phyloP scores from a whole-genome alignment of 2,329 filamentous ascomycete genomes.

The Amphichorda felina region DNA sequence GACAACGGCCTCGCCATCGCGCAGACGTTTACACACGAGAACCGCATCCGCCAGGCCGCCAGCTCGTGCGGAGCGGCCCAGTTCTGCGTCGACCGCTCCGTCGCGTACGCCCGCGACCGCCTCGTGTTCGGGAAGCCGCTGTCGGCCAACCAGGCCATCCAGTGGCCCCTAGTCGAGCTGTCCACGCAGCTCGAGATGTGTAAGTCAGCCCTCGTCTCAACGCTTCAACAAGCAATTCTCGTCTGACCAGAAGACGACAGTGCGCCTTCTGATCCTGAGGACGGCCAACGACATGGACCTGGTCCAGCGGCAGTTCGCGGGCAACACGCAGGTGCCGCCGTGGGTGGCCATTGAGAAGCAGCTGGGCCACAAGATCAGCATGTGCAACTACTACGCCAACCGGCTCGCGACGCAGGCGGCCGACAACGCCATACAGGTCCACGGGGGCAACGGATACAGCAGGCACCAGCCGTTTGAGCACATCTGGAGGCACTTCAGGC shows the following conservation, averaged over 20 bases:
- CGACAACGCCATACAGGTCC: conserved; percentile 8
- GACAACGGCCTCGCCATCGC: conserved; percentile 7
- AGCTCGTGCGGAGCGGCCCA: conserved; percentile 7
- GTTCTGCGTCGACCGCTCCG: conserved; percentile 7
- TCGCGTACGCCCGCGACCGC: conserved; percentile 6
- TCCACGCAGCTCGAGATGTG: conserved; percentile 7
- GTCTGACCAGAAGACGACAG: not conserved
- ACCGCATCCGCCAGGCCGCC: conserved; percentile 8
- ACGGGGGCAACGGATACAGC: conserved; percentile 8
- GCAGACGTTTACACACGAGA: conserved; percentile 9
- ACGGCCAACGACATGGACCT: conserved; percentile 8
- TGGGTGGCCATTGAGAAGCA: conserved; percentile 9
- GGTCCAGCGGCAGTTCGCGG: conserved; percentile 1
- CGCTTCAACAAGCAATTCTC: not conserved
- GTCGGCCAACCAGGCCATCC: conserved; percentile 7
- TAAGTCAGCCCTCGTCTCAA: not conserved
- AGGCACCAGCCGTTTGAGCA: conserved; percentile 8
- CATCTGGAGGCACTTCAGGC: conserved; percentile 8
- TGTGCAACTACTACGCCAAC: conserved; percentile 10
- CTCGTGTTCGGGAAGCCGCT: conserved; percentile 7
- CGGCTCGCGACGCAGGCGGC: conserved; percentile 7
- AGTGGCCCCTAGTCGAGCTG: conserved; percentile 8
- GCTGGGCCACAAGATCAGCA: conserved; percentile 8
- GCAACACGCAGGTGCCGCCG: conserved; percentile 2
- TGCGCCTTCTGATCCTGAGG: conserved; percentile 7